Percentiles rank a stretch among this genome's conserved stretches.
Conservation (phyloP, 345 rosid genomes). For the Syzygium jambos region DNA sequence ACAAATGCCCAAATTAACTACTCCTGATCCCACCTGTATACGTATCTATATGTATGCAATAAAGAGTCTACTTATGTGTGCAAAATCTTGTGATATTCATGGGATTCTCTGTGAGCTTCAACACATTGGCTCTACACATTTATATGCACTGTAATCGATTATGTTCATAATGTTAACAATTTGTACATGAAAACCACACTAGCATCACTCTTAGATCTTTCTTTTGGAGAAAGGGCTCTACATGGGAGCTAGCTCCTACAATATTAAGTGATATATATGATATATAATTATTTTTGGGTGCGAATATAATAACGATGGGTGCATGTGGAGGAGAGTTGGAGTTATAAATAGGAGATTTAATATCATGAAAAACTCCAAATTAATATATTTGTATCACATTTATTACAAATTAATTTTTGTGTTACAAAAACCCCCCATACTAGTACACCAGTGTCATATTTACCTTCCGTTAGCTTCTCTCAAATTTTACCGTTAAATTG, state of each 20-base stretch:
- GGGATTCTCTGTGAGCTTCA: not conserved
- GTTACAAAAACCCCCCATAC: fast-evolving
- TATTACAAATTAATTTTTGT: too few species aligned
- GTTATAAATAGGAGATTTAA: not conserved
- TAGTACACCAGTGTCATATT: not conserved
- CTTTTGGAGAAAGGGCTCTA: not conserved
- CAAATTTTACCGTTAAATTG: too few species aligned
- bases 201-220: not conserved
- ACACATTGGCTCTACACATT: not conserved
- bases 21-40: not conserved
- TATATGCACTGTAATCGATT: not conserved
- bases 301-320: not conserved
- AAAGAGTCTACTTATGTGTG: too few species aligned
- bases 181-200: not conserved
- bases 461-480: too few species aligned
- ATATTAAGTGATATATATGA: not conserved
- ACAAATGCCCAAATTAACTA: not conserved
- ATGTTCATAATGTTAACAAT: not conserved
- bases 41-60: not conserved
- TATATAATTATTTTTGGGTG: not conserved
- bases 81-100: not conserved
- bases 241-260: not conserved
- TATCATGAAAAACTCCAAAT: fast-evolving
- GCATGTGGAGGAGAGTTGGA: slow-evolving; percentile 5
- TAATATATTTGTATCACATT: too few species aligned